A percentile compares a stretch with the other conserved stretches of the same genome.
Evolutionary conservation across 768 basidiomycete genomes (phyloP).

Genomic region (Xerocomus spinulosus): DNA sequence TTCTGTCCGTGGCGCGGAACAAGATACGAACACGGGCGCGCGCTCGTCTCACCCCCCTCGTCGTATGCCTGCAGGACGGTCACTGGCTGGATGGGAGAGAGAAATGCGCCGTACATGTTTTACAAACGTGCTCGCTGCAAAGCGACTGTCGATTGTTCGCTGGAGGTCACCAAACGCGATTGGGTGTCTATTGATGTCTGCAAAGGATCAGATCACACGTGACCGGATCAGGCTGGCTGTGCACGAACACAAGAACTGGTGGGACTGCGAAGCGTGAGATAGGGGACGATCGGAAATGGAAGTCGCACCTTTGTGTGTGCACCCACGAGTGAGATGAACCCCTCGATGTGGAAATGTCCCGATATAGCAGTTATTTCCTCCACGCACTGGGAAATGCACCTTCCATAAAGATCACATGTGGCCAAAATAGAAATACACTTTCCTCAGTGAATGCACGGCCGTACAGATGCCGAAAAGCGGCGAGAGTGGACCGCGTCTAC

Average conservation of each 20-base stretch:
- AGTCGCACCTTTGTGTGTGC: constrained; percentile 62
- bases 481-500: constrained; percentile 61
- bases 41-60: constrained; percentile 51
- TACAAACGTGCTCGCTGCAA: constrained; percentile 66
- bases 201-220: not conserved
- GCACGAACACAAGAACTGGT: constrained; percentile 80
- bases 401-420: constrained; percentile 9
- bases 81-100: not conserved
- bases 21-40: constrained; percentile 15
- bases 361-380: constrained; percentile 53
- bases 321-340: constrained; percentile 82
- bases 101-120: constrained; percentile 50
- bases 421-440: constrained; percentile 21
- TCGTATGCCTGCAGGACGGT: constrained; percentile 57
- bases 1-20: constrained; percentile 5
- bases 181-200: constrained; percentile 80
- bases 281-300: constrained; percentile 15
- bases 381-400: constrained; percentile 48
- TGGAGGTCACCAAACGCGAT: constrained; percentile 64
- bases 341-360: constrained; percentile 57
- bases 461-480: constrained; percentile 68
- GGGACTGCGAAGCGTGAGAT: constrained; percentile 45
- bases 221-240: constrained; percentile 2
- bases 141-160: constrained; percentile 58
- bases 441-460: constrained; percentile 72